These are phyloP conservation scores for Evernia prunastri DNA, from an alignment of 495 filamentous ascomycete genomes.

Conservation along the genomic window DNA sequence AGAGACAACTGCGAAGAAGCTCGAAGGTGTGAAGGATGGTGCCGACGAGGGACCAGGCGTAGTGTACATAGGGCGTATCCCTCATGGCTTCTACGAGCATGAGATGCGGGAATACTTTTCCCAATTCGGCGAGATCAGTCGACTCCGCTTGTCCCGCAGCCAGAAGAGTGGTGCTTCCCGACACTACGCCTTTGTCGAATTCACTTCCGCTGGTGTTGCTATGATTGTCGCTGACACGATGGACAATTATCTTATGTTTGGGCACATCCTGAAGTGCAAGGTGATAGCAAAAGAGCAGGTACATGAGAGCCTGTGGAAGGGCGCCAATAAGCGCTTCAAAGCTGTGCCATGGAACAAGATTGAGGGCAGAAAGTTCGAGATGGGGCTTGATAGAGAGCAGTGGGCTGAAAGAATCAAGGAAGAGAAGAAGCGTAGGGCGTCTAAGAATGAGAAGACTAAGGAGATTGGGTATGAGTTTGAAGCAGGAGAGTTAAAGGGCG, in stretches of 20 bases:
- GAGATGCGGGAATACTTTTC: slow-evolving; percentile 90
- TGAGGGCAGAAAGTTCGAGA: slow-evolving; percentile 63
- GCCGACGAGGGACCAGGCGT: slow-evolving; percentile 58
- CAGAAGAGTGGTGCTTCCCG: slow-evolving; percentile 77
- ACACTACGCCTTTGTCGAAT: slow-evolving; percentile 93
- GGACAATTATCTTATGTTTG: slow-evolving; percentile 95
- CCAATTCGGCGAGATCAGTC: slow-evolving; percentile 84
- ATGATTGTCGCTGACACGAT: slow-evolving; percentile 88
- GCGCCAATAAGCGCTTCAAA: slow-evolving; percentile 84
- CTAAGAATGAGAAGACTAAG: slow-evolving; percentile 67
- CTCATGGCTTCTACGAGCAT: slow-evolving; percentile 93
- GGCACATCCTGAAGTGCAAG: slow-evolving; percentile 84
- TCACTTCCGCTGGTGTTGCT: slow-evolving; percentile 68
- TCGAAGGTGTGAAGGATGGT: slow-evolving; percentile 34
- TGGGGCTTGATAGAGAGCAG: slow-evolving; percentile 58
- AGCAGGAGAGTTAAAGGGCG: slow-evolving; percentile 61
- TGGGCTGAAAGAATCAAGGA: slow-evolving; percentile 67
- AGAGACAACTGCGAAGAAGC: slow-evolving; percentile 51
- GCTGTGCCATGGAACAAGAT: slow-evolving; percentile 76
- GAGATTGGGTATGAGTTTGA: slow-evolving; percentile 80
- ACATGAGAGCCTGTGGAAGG: slow-evolving; percentile 76
- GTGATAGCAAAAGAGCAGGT: slow-evolving; percentile 67
- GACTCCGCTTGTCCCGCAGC: slow-evolving; percentile 84
- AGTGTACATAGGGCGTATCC: slow-evolving; percentile 83
- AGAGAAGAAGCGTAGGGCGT: slow-evolving; percentile 60